Percentiles rank a stretch among this genome's conserved stretches.
Conservation (phyloP, 345 rosid species). For the Excoecaria cochinchinensis region DNA sequence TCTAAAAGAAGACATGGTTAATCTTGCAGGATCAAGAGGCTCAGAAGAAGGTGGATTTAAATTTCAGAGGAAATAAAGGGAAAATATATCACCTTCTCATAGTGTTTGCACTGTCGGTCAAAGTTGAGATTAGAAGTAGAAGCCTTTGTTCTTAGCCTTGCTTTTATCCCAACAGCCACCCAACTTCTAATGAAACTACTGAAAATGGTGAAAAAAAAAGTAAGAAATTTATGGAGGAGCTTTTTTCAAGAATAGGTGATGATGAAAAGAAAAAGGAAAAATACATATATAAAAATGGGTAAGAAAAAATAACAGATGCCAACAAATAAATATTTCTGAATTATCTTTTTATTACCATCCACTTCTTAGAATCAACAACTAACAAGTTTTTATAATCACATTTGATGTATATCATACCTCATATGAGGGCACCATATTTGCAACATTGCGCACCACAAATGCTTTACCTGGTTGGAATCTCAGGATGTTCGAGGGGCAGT, state of each 20-base stretch:
- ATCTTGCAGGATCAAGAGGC: background rate
- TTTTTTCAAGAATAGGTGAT: background rate
- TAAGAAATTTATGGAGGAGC: background rate
- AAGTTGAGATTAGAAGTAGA: slow-evolving; percentile 61
- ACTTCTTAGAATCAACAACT: slow-evolving; percentile 2
- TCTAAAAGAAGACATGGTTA: background rate
- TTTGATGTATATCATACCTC: slow-evolving; percentile 51
- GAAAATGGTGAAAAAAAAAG: slow-evolving; percentile 16
- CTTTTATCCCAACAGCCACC: slow-evolving; percentile 82
- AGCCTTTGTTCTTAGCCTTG: slow-evolving; percentile 62
- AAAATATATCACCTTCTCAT: slow-evolving; percentile 76
- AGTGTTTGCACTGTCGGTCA: slow-evolving; percentile 82
- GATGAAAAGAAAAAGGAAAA: background rate
- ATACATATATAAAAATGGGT: slow-evolving; percentile 26
- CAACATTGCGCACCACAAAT: too few relatives aligned
- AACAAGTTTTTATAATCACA: background rate
- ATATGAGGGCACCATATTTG: too few relatives aligned
- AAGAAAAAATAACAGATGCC: background rate
- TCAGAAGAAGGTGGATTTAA: background rate
- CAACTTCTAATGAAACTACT: slow-evolving; percentile 83
- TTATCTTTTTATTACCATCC: background rate
- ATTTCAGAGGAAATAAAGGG: background rate
- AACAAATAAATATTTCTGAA: background rate
- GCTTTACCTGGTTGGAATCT: too few relatives aligned
- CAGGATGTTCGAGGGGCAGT: too few relatives aligned